phyloP scores from a whole-genome alignment of 2,329 filamentous ascomycete genomes.

The Penicillium sclerotigenum region DNA sequence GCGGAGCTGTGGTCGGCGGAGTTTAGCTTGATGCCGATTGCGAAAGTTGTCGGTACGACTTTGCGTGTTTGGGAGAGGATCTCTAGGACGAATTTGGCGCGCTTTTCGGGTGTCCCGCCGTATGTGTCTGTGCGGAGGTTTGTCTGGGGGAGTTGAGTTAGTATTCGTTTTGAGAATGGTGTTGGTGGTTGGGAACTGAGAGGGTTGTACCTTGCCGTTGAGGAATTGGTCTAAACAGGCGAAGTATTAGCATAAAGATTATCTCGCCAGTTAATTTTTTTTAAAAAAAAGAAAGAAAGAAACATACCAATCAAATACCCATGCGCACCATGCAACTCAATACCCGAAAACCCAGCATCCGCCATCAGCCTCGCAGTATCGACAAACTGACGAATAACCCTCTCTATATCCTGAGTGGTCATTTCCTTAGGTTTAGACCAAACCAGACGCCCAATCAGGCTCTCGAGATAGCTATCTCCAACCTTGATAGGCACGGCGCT shows the following conservation, averaged over 20 bases:
- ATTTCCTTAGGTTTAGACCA: constrained; percentile 57
- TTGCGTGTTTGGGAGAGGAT: constrained; percentile 44
- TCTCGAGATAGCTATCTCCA: constrained; percentile 39
- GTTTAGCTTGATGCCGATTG: constrained; percentile 52
- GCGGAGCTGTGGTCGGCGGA: constrained; percentile 45
- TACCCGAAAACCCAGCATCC: constrained; percentile 52
- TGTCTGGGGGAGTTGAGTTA: constrained; percentile 29
- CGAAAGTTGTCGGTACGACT: constrained; percentile 43
- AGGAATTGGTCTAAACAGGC: constrained; percentile 36
- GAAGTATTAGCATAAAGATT: background rate
- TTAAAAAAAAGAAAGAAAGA: background rate
- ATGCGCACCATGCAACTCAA: constrained; percentile 54
- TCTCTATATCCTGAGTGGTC: constrained; percentile 53
- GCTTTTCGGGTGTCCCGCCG: constrained; percentile 47
- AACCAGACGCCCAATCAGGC: constrained; percentile 25
- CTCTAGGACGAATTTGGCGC: constrained; percentile 46
- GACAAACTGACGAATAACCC: constrained; percentile 53
- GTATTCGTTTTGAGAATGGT: background rate
- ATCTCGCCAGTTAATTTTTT: background rate
- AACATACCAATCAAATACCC: constrained; percentile 49
- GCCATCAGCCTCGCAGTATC: constrained; percentile 50
- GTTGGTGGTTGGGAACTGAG: background rate
- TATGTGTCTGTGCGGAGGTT: constrained; percentile 50
- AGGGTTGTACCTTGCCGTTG: constrained; percentile 32
- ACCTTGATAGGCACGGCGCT: constrained; percentile 41